Evolutionary conservation across 2,329 filamentous ascomycete genomes (phyloP), one percentile per base, ranked within the genome.

Genomic region (Monosporascus sp.): DNA sequence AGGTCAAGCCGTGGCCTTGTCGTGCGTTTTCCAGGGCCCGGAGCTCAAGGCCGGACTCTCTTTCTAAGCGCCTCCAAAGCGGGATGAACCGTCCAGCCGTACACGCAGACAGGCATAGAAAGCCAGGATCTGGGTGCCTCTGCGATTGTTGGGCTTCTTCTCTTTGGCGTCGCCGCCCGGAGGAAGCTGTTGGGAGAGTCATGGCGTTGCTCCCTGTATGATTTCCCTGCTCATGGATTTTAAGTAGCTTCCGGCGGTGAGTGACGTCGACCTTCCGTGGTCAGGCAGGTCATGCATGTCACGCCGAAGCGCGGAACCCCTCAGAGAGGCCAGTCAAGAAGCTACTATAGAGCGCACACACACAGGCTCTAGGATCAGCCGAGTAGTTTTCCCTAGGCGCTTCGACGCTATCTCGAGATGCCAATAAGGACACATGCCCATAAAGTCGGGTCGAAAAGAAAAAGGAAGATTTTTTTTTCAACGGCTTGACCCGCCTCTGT

Each of bases 371-470:
- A 69, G 52, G 24, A 77, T 65, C 0, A 5, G 27, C 9, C 27
- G 31, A 34, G 5, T 34, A 34, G 9, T 14, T 34, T 34, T 14
- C 5, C 5, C 31, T 34, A 14, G 11, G 11, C 31, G 11, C 11
- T 5, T 34, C 27, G n/a, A 69, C 56, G 9, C 73, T 67, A 38
- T 31, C 69, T 68, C 47, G 61, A 64, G 54, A 81, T 34, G 77
- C 79, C 77, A 82, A 62, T 83, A 72, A 3, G 79, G 75, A 56
- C 78, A 82, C 25, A 79, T 82, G 24, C 80, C 78, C 78, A 82
- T 82, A 60, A 82, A 77, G 65, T 82, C 76, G 11, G 27, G 3
- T 31, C 27, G 31, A 14, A 34, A 31, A n/a, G n/a, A n/a, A n/a
- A n/a, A n/a, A n/a, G n/a, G n/a, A n/a, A n/a, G n/a, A n/a, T n/a